These are phyloP conservation scores for Amaranthus tricolor DNA, from an alignment of 179 eudicot species.

Conservation along the genomic window DNA sequence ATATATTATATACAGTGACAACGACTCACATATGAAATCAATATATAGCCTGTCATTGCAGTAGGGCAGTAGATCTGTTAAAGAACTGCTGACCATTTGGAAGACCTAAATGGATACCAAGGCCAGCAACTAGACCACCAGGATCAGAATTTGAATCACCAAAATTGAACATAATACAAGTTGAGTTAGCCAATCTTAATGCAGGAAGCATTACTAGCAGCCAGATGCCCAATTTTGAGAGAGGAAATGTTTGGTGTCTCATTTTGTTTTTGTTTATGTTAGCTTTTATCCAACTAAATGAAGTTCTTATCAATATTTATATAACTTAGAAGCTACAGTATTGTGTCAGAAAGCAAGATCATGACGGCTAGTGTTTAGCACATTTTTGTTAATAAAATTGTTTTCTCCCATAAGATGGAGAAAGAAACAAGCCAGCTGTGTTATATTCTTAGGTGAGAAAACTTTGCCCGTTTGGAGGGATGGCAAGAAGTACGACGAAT, in stretches of 20 bases:
- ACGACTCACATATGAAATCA: constrained; percentile 30
- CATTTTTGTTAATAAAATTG: too few relatives aligned
- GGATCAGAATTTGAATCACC: constrained; percentile 34
- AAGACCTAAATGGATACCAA: constrained; percentile 33
- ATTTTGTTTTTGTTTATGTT: too few relatives aligned
- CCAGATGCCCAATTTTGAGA: neutral
- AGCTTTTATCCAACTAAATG: too few relatives aligned
- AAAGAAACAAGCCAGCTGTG: too few relatives aligned
- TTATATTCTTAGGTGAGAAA: too few relatives aligned
- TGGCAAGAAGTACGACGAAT: too few relatives aligned
- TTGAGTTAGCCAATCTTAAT: constrained; percentile 17
- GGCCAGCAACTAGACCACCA: constrained; percentile 29
- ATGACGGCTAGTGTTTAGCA: neutral
- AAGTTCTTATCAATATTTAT: neutral
- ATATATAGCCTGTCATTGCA: constrained; percentile 33
- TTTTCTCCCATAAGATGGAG: too few relatives aligned
- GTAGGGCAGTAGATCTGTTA: constrained; percentile 29
- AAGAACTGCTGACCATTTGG: constrained; percentile 37
- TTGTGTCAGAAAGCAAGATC: neutral
- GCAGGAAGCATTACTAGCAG: constrained; percentile 16
- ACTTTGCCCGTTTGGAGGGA: too few relatives aligned
- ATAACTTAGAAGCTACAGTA: neutral
- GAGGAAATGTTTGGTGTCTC: neutral
- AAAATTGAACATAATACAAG: constrained; percentile 30
- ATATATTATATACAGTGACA: neutral